Evolutionary conservation across 805 yeast genomes (phyloP), one percentile per base, ranked within the genome.

Genomic region (Helenozyma rhizophorensis): DNA sequence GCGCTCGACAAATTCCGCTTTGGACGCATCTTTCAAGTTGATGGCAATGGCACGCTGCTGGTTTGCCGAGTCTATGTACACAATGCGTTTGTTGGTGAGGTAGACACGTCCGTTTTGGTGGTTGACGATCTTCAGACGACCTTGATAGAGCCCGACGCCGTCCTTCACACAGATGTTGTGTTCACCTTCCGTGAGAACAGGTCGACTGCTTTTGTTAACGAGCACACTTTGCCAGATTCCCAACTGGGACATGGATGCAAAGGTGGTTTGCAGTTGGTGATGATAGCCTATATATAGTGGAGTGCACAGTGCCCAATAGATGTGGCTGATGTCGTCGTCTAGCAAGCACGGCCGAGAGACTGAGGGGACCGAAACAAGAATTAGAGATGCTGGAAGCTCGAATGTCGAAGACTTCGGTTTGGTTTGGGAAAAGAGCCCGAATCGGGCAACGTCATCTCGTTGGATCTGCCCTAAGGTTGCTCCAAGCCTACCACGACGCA

Each of bases 61-160:
- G 17, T 46, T 42, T 2, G 46, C 45, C 34, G 75, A 72, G 46
- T 83, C 89, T 9, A 89, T 74, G 53, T 80, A 90, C 9, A 88
- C 78, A 2, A 90, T 54, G 28, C 97, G 60, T 34, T 70, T 70
- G 23, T 78, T 74, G 0, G 97, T 89, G 19, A 90, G 60, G 54
- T 88, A 88, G 0, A 83, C 50, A 19, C 95, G 65, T 1, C 97
- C 97, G 37, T 71, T 60, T 51, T 85, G 95, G 41, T 79, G 73
- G 19, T 74, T 64, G 2, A 60, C 32, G 15, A 85, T 71, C 59
- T 84, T 85, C 38, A 64, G 62, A 37, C 76, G 76, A 14, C 87
- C 95, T 47, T 83, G 89, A 51, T 89, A 89, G 3, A 89, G 55
- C 0, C 96, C 96, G 29, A 45, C 46, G 34, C 56, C 48, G 29